phyloP scores from a whole-genome alignment of 2,329 filamentous ascomycete genomes.

The Rugonectria rugulosa region DNA sequence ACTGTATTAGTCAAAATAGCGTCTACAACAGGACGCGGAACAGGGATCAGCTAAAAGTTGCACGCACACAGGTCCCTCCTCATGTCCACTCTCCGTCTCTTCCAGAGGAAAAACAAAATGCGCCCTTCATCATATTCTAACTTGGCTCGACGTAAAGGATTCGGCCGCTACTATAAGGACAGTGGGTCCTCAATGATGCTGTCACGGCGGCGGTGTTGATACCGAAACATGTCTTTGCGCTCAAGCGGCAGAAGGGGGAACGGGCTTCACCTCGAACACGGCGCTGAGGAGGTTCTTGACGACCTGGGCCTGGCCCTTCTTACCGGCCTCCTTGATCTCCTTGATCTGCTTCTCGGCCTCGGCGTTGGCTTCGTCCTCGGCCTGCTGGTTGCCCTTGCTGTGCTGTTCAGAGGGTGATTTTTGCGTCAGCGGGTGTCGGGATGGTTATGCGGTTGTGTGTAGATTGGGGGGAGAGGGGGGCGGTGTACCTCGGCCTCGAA shows the following conservation, averaged over 20 bases:
- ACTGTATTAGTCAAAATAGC: constrained; percentile 31
- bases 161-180: constrained; percentile 13
- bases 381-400: constrained; percentile 83
- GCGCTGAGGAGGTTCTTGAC: constrained; percentile 83
- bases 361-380: constrained; percentile 81
- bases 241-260: constrained; percentile 52
- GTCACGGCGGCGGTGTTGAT: neutral
- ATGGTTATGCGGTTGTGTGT: too few relatives aligned
- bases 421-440: constrained; percentile 21
- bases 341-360: constrained; percentile 81
- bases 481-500: constrained; percentile 77
- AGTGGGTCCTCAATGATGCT: neutral
- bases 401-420: constrained; percentile 67
- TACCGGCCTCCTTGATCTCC: constrained; percentile 81
- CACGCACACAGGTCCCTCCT: constrained; percentile 5
- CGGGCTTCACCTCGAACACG: constrained; percentile 84
- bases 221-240: neutral
- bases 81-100: constrained; percentile 27
- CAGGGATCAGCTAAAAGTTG: constrained; percentile 22
- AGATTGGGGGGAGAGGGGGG: too few relatives aligned
- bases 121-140: constrained; percentile 12
- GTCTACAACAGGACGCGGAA: constrained; percentile 18
- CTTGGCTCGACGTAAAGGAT: constrained; percentile 7
- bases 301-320: constrained; percentile 81
- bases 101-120: constrained; percentile 12